Base-by-base conservation (phyloP, 169 alveolate species). In the Plasmodium gaboni region DNA sequence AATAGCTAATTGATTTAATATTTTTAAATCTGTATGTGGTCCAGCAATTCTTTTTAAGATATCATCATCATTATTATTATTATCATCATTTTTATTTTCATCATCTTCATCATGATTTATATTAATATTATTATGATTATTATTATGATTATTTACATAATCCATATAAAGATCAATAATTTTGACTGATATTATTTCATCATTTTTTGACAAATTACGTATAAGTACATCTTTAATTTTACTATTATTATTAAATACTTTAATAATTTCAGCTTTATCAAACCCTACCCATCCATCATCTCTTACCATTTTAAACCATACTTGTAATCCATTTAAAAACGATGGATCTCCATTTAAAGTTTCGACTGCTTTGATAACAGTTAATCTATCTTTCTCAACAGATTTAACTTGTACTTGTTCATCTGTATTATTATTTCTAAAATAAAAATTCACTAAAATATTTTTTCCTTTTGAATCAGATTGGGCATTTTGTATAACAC, bases 1-100 rank as follows among this genome's bases (percentile, higher is more conserved):
- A 42, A 95, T 63, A 6, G 97, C 94, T 50, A 95, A 89, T 53
- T 95, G 97, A 72, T 95, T 95, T 6, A 95, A 90, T 32, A 95
- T 88, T 48, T 92, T 88, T 28, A 93, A 91, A 38, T 94, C 96
- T 1, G 97, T 96, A 59, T 93, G 96, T 69, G 94, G 96, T 1
- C 97, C 97, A 19, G 96, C 92, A 42, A 55, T 57, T 61, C n/a
- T 71, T 55, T 32, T 71, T 59, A 78, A 61, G 1, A 69, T 65
- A 59, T 85, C 86, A 32, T 72, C 71, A 53, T 59, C 93, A 60
- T 88, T 46, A 28, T 89, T 74, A 42, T 80, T 24, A 24, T 24
- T 57, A 32, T 68, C 68, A 57, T 59, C 78, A 38, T 69, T 38
- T 6, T 59, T 91, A n/a, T 42, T 70, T 53, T 74, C 87, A 48